Percentiles rank a stretch among this genome's conserved stretches.
These are phyloP conservation scores for Annulohypoxylon maeteangense DNA, from an alignment of 495 filamentous ascomycete species.

Conservation along the genomic window DNA sequence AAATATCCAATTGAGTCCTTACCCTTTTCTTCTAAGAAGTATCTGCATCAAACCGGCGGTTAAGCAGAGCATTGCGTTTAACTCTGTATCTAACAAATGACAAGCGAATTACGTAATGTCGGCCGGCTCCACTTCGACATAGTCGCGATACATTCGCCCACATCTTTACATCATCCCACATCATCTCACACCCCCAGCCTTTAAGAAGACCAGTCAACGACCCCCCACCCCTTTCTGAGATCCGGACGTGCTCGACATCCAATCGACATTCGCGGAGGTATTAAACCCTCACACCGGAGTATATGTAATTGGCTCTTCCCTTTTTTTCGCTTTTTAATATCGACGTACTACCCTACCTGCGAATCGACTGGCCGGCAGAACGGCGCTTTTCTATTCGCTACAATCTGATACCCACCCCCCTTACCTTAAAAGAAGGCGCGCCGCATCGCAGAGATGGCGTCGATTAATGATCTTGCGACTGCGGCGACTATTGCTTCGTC, in stretches of 20 bases:
- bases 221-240: neutral
- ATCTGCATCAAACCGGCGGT: conserved; percentile 16
- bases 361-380: neutral
- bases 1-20: neutral
- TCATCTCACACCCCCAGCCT: conserved; percentile 34
- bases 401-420: neutral
- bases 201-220: conserved; percentile 4
- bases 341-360: neutral
- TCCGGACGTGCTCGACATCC: conserved; percentile 15
- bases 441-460: too few relatives aligned
- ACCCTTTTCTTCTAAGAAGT: conserved; percentile 28
- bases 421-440: too few relatives aligned
- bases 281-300: conserved; percentile 2
- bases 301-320: conserved; percentile 27
- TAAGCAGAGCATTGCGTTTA: neutral
- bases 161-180: conserved; percentile 35
- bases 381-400: neutral
- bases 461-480: conserved; percentile 57
- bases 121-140: conserved; percentile 12
- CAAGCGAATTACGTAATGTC: conserved; percentile 21
- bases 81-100: conserved; percentile 9
- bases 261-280: conserved; percentile 30
- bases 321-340: neutral
- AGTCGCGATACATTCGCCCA: conserved; percentile 24
- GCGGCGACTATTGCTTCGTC: conserved; percentile 54